A percentile compares a stretch with the other conserved stretches of the same genome.
Conservation (phyloP, 169 alveolate species). For the Eimeria zaria region DNA sequence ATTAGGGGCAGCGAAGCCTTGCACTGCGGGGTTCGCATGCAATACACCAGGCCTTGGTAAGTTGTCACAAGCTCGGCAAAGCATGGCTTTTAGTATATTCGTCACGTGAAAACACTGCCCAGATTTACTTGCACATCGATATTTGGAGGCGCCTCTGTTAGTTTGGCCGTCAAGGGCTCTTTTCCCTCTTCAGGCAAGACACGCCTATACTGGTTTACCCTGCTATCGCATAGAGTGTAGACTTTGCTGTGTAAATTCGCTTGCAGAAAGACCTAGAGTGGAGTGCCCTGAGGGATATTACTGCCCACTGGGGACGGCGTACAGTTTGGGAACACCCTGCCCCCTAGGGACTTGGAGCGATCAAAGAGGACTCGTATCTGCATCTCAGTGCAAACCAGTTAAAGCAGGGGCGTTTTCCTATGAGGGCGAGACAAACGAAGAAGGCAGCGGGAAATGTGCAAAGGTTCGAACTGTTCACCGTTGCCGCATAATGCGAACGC, state of each 20-base stretch:
- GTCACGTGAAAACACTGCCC: background rate
- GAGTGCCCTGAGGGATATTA: conserved; percentile 68
- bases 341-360: conserved; percentile 66
- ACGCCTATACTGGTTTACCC: background rate
- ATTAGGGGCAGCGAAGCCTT: conserved; percentile 18
- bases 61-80: background rate
- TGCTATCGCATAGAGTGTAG: background rate
- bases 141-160: background rate
- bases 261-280: conserved; percentile 30
- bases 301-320: conserved; percentile 73
- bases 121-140: background rate
- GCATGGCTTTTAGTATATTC: background rate
- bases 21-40: conserved; percentile 62
- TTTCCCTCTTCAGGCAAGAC: background rate
- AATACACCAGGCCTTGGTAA: conserved; percentile 19
- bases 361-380: conserved; percentile 29
- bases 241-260: background rate
- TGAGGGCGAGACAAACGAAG: conserved; percentile 24
- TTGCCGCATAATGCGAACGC: background rate
- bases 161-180: background rate
- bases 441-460: conserved; percentile 68
- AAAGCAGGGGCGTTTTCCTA: conserved; percentile 64
- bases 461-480: conserved; percentile 28
- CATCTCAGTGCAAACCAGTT: conserved; percentile 55
- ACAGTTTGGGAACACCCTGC: conserved; percentile 25